Conservation (phyloP, 2,329 filamentous ascomycete genomes). For the Teratosphaeria viscida region DNA sequence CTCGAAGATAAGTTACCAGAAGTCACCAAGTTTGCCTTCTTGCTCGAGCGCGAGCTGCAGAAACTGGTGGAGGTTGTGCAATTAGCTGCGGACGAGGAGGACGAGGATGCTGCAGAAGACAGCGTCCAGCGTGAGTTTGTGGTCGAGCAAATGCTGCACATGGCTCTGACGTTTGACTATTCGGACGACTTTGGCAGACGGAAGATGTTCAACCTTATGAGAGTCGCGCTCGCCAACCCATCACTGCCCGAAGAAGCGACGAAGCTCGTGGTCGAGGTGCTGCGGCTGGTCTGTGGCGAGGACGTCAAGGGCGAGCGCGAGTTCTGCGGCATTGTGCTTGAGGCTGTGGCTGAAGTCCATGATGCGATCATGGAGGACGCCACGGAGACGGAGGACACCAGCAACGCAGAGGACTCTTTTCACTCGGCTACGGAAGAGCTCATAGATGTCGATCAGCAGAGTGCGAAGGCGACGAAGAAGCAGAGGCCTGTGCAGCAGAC, state of each 20-base stretch:
- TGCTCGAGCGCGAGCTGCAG: conserved; percentile 69
- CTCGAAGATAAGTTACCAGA: conserved; percentile 92
- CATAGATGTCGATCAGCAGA: conserved; percentile 47
- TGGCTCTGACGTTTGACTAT: conserved; percentile 86
- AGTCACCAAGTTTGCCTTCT: conserved; percentile 81
- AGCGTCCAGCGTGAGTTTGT: conserved; percentile 89
- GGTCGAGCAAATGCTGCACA: conserved; percentile 87
- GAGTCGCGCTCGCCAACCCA: conserved; percentile 73
- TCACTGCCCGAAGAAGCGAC: conserved; percentile 89
- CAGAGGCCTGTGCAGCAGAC: conserved; percentile 45
- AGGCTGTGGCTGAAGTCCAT: conserved; percentile 92
- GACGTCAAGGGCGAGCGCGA: conserved; percentile 66
- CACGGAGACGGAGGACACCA: conserved; percentile 42
- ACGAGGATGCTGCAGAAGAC: conserved; percentile 61
- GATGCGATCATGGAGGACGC: conserved; percentile 75
- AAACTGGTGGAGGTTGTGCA: conserved; percentile 55
- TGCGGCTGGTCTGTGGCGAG: conserved; percentile 72
- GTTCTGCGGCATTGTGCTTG: conserved; percentile 75
- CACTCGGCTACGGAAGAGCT: conserved; percentile 85
- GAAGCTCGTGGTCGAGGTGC: conserved; percentile 70
- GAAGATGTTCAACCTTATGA: conserved; percentile 88
- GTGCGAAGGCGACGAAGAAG: conserved; percentile 25
- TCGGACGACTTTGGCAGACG: conserved; percentile 91
- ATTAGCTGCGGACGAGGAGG: conserved; percentile 40
- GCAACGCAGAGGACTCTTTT: conserved; percentile 62